These are phyloP conservation scores for Penicillium sp. DNA, from an alignment of 2,329 filamentous ascomycete genomes.

Conservation along the genomic window DNA sequence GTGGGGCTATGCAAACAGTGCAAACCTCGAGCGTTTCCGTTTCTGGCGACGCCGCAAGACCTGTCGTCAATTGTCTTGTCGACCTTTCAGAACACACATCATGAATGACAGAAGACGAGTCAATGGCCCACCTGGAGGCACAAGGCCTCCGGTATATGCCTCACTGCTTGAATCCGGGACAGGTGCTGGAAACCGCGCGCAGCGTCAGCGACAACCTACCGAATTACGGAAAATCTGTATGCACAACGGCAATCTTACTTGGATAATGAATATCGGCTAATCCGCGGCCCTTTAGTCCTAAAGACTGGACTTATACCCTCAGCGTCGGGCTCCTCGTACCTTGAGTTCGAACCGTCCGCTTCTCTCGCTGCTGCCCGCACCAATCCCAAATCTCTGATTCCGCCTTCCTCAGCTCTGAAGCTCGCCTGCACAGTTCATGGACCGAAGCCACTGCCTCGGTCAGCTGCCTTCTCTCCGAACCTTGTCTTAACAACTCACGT, in stretches of 20 bases:
- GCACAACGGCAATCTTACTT: slow-evolving; percentile 40
- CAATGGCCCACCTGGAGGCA: slow-evolving; percentile 82
- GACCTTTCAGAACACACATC: slow-evolving; percentile 8
- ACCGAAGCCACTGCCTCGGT: slow-evolving; percentile 85
- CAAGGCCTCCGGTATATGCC: slow-evolving; percentile 72
- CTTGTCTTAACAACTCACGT: slow-evolving; percentile 90
- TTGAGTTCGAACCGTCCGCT: slow-evolving; percentile 56
- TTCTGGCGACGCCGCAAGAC: slow-evolving; percentile 24
- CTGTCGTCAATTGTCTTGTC: slow-evolving; percentile 11
- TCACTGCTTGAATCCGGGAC: slow-evolving; percentile 47
- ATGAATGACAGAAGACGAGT: slow-evolving; percentile 76
- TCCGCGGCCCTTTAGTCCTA: slow-evolving; percentile 62
- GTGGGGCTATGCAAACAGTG: slow-evolving; percentile 40
- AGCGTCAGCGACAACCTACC: slow-evolving; percentile 66
- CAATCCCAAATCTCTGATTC: slow-evolving; percentile 53
- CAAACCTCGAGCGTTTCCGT: slow-evolving; percentile 47
- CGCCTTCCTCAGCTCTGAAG: slow-evolving; percentile 73
- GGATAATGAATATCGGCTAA: background rate
- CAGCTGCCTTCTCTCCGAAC: slow-evolving; percentile 88
- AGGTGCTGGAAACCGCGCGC: slow-evolving; percentile 53
- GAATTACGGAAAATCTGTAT: slow-evolving; percentile 85
- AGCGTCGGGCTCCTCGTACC: slow-evolving; percentile 85
- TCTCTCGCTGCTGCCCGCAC: slow-evolving; percentile 48
- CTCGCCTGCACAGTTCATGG: slow-evolving; percentile 93
- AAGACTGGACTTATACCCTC: slow-evolving; percentile 92